Evolutionary conservation across 2,329 filamentous ascomycete species (phyloP).

Genomic region (Paraconiothyrium sp.): DNA sequence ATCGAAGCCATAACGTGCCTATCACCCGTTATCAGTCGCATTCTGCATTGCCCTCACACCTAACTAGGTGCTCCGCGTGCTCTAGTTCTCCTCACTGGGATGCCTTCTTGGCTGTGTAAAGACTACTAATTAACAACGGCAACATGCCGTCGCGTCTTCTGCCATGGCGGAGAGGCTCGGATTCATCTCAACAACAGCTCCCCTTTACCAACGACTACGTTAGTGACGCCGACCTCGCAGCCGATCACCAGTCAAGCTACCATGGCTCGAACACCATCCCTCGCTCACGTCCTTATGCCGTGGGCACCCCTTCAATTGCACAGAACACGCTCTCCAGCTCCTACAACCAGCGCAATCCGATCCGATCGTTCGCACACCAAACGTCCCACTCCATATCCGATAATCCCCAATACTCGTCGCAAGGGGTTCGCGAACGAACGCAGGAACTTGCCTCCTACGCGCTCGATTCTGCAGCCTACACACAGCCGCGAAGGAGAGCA

Average conservation of each 20-base stretch:
- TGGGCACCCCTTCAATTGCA: conserved; percentile 36
- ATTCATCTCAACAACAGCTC: conserved; percentile 34
- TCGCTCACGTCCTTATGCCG: conserved; percentile 33
- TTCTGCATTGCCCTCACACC: not conserved
- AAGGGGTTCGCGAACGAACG: conserved; percentile 84
- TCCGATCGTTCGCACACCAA: conserved; percentile 76
- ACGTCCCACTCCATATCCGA: conserved; percentile 71
- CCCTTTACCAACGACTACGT: conserved; percentile 45
- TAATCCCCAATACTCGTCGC: conserved; percentile 75
- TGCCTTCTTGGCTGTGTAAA: not conserved
- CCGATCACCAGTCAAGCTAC: conserved; percentile 32
- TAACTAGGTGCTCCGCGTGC: not conserved
- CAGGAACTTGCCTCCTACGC: conserved; percentile 86
- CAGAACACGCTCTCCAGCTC: conserved; percentile 39
- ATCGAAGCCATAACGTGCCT: conserved; percentile 7
- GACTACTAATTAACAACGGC: not conserved
- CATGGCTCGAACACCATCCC: conserved; percentile 35
- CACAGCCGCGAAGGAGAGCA: conserved; percentile 34
- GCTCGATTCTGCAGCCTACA: conserved; percentile 57
- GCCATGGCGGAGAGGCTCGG: conserved; percentile 28
- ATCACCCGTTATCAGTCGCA: conserved; percentile 2
- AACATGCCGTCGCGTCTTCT: conserved; percentile 37
- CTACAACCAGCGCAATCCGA: conserved; percentile 63
- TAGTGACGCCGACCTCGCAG: conserved; percentile 39
- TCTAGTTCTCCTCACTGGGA: not conserved